Base-by-base conservation (phyloP, 805 yeast species). In the Yarrowia sp. region DNA sequence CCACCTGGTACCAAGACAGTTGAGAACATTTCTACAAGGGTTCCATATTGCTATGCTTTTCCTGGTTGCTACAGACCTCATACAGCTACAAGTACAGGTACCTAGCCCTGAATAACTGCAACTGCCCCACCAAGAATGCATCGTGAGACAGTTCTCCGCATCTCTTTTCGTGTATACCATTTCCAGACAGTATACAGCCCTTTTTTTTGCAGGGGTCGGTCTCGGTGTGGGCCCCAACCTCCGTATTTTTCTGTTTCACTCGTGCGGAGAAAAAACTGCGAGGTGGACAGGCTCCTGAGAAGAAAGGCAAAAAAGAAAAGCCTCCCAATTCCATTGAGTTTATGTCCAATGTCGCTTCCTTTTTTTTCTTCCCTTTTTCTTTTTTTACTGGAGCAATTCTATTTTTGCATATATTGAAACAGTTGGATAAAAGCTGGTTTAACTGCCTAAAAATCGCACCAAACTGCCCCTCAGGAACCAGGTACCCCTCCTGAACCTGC, bases 231-330 rank as follows among this genome's bases (percentile, higher is more conserved):
- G 32, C n/a, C 48, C 12, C 40, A n/a, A n/a, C 8, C 40, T 35
- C 40, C 43, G 43, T 26, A n/a, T 44, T n/a, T 43, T 44, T 17
- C 51, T 44, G 51, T 44, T 44, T 44, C 51, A 44, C 51, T 33
- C 26, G 51, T 26, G 32, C 33, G 51, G 33, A 44, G 51, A 11
- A 44, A 43, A 43, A 24, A 43, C 16, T n/a, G 30, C 28, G 49
- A 40, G 46, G n/a, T 22, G 46, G 46, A 36, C 40, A 8, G 30
- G 8, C n/a, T n/a, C n/a, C n/a, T n/a, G n/a, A n/a, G n/a, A 22
- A 7, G 14, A 43, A 43, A 24, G 16, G 19, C 4, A 40, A 12
- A 10, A 19, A 21, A 11, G 9, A 40, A 10, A 17, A 38, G 14
- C 24, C 4, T 19, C 6, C 12, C 26, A 40, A 41, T 17, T 17